Base-by-base conservation (phyloP, 2,329 filamentous ascomycete genomes). In the Colletotrichum eremochloae region DNA sequence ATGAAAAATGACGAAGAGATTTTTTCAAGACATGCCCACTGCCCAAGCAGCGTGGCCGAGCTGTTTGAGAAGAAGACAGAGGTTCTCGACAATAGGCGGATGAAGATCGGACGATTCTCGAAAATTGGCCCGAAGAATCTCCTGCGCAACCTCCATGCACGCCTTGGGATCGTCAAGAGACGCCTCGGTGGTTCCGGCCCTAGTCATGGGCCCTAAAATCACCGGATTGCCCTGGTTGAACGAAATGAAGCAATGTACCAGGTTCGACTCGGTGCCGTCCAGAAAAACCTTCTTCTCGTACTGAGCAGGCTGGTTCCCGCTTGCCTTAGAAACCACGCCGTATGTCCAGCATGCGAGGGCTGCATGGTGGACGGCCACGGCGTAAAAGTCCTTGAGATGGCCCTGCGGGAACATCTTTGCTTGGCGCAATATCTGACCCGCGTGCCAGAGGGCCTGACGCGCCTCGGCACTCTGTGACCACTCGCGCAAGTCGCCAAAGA, bases 271-370 rank as follows among this genome's bases (percentile, higher is more conserved):
- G 1, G 85, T 80, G 1, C 85, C 87, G 65, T 93, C 91, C 0
- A 93, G 82, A 74, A 87, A 86, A 0, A 91, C 81, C 3, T 80
- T 76, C 38, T 84, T 80, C 56, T 66, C 74, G 66, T 81, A 81
- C 63, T 74, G 77, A 40, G 75, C 77, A 46, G 78, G 62, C 29
- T 74, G 67, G 68, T 77, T 74, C 76, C 79, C 77, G 18, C 70
- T 46, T 77, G 78, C 85, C 73, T 82, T 81, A 29, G 82, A 84
- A 7, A 91, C 84, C 0, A 93, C 87, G 0, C 91, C 90, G 75
- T 92, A 93, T 0, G 88, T 88, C 93, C 93, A 94, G 52, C 94
- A 82, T 0, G 89, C 88, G 5, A 94, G 82, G 15, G 88, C 86
- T 5, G 90, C 91, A 77, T 94, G 92, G 77, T 93, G 92, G 0